Evolutionary conservation across 2,329 filamentous ascomycete genomes (phyloP).

Genomic region (Monilinia aucupariae): DNA sequence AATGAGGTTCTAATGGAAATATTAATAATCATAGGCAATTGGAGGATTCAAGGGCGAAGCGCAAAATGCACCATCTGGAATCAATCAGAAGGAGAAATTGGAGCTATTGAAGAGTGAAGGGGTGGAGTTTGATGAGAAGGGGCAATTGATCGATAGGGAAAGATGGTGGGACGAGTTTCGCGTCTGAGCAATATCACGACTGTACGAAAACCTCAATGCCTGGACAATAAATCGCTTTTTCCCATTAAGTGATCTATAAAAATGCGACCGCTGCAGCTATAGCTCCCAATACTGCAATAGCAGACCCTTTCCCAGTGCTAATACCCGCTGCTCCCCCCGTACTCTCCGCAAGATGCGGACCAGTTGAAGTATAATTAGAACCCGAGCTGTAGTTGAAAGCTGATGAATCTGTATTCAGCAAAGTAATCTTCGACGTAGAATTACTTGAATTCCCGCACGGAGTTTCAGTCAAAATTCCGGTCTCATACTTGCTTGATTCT

Average conservation of each 20-base stretch:
- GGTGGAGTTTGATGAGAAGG: slow-evolving; percentile 1
- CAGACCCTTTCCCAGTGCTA: neutral
- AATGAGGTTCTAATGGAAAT: neutral
- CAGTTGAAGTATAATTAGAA: neutral
- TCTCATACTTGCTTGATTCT: neutral
- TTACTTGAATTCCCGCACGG: too few species aligned
- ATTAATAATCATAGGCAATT: slow-evolving; percentile 30
- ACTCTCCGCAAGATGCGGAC: neutral
- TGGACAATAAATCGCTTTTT: neutral
- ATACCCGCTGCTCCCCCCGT: neutral
- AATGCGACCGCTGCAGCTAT: neutral
- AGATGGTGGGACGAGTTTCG: slow-evolving; percentile 1
- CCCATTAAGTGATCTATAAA: neutral
- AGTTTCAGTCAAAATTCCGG: too few species aligned
- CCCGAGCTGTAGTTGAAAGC: neutral
- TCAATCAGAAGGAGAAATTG: slow-evolving; percentile 44
- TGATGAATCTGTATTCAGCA: neutral
- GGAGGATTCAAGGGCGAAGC: slow-evolving; percentile 49
- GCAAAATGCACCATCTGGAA: slow-evolving; percentile 45
- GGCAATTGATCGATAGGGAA: neutral
- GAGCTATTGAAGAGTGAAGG: neutral
- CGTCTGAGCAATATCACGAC: neutral
- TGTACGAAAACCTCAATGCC: neutral
- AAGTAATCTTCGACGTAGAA: neutral
- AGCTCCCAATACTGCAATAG: neutral